These are phyloP conservation scores for Fusarium piperis DNA, from an alignment of 2,329 filamentous ascomycete species.

Conservation along the genomic window DNA sequence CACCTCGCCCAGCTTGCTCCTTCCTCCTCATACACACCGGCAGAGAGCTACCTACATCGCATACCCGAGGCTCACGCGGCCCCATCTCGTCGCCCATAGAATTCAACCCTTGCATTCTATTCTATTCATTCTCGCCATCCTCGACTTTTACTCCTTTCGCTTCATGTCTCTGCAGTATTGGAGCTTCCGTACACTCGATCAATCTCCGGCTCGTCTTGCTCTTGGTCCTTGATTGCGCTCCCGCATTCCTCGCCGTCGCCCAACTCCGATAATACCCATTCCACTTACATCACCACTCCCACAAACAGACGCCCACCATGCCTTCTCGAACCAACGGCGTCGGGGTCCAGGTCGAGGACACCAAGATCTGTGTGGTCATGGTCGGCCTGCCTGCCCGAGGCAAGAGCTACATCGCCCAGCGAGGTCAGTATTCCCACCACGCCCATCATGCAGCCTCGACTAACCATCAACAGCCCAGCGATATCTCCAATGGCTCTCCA, in stretches of 20 bases:
- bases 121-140: neutral
- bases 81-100: constrained; percentile 23
- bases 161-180: constrained; percentile 44
- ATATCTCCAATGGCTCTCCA: constrained; percentile 96
- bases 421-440: constrained; percentile 69
- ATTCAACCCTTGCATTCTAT: neutral
- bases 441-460: neutral
- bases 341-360: constrained; percentile 91
- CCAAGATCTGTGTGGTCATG: constrained; percentile 98
- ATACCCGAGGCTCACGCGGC: constrained; percentile 22
- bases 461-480: constrained; percentile 69
- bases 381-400: constrained; percentile 94
- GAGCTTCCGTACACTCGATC: constrained; percentile 26
- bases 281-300: neutral
- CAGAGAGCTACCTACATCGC: constrained; percentile 11
- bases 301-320: constrained; percentile 47
- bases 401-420: constrained; percentile 97
- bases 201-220: constrained; percentile 12
- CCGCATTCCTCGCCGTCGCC: constrained; percentile 15
- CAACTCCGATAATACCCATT: neutral
- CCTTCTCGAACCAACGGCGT: constrained; percentile 68
- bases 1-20: constrained; percentile 14
- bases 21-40: constrained; percentile 12
- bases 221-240: constrained; percentile 14
- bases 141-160: neutral